A percentile compares a stretch with the other conserved stretches of the same genome.
These are phyloP conservation scores for Suillus sp. DNA, from an alignment of 768 basidiomycete species.

Conservation along the genomic window DNA sequence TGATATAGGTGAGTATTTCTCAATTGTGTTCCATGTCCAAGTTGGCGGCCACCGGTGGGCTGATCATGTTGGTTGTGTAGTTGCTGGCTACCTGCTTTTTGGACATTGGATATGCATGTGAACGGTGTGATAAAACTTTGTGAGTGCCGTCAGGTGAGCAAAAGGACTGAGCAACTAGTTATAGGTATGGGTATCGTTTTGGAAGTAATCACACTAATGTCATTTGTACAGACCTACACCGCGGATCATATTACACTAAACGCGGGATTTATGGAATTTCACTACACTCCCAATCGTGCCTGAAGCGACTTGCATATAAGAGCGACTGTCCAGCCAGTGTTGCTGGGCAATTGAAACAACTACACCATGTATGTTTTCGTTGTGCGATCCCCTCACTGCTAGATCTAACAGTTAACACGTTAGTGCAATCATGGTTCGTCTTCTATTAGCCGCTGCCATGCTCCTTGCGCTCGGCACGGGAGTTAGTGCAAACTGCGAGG, in stretches of 20 bases:
- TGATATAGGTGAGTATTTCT: background rate
- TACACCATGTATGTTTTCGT: background rate
- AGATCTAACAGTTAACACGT: background rate
- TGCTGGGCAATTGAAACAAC: background rate
- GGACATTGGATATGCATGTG: background rate
- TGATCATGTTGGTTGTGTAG: background rate
- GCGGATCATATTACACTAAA: background rate
- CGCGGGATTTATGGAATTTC: background rate
- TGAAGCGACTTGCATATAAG: constrained; percentile 1
- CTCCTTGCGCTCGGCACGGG: background rate
- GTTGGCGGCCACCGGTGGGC: background rate
- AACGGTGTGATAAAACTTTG: background rate
- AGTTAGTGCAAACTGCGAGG: background rate
- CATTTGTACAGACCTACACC: background rate
- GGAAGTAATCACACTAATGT: background rate
- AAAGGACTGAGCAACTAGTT: background rate
- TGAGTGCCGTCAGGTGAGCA: background rate
- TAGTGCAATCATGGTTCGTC: background rate
- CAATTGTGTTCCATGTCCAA: background rate
- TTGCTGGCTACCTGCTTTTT: background rate
- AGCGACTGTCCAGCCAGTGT: background rate
- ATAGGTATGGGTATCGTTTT: background rate
- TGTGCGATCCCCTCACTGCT: background rate
- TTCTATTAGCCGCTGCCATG: background rate
- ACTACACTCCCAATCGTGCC: background rate